phyloP scores from a whole-genome alignment of 805 yeast species.

The Sugiyamaella mastotermitis region DNA sequence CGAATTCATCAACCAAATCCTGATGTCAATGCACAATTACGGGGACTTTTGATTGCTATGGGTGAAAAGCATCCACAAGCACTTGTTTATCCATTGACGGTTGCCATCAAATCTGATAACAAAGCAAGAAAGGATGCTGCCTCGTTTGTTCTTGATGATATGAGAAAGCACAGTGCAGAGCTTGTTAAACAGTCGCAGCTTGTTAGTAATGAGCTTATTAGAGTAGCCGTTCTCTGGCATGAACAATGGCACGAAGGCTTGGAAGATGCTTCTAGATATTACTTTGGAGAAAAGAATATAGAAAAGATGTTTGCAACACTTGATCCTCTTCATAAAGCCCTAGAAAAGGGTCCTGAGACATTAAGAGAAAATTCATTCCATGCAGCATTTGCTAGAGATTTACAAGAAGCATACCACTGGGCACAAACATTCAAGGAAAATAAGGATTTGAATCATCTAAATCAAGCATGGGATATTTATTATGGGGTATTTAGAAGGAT shows the following conservation, averaged over 20 bases:
- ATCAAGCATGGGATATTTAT: conserved; percentile 97
- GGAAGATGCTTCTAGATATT: conserved; percentile 91
- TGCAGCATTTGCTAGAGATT: conserved; percentile 88
- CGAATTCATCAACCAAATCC: conserved; percentile 94
- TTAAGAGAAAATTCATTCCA: conserved; percentile 88
- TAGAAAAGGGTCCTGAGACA: conserved; percentile 83
- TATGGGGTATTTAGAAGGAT: conserved; percentile 90
- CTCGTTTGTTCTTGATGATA: conserved; percentile 78
- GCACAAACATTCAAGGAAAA: conserved; percentile 77
- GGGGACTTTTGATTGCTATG: conserved; percentile 74
- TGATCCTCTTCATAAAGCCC: conserved; percentile 81
- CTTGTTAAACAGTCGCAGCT: conserved; percentile 89
- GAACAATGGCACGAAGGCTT: conserved; percentile 97
- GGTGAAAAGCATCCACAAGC: conserved; percentile 98
- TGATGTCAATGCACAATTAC: conserved; percentile 70
- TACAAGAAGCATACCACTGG: conserved; percentile 93
- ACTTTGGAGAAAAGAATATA: conserved; percentile 89
- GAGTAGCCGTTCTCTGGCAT: conserved; percentile 96
- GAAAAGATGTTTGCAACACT: conserved; percentile 90
- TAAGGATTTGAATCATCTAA: conserved; percentile 78
- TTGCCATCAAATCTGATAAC: conserved; percentile 91
- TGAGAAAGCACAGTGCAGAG: conserved; percentile 79
- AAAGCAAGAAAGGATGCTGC: conserved; percentile 89
- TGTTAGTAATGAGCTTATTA: conserved; percentile 86
- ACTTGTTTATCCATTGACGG: conserved; percentile 88